Evolutionary conservation across 75 land plant species (phyloP).

Genomic region (Chamaecyparis obtusa): DNA sequence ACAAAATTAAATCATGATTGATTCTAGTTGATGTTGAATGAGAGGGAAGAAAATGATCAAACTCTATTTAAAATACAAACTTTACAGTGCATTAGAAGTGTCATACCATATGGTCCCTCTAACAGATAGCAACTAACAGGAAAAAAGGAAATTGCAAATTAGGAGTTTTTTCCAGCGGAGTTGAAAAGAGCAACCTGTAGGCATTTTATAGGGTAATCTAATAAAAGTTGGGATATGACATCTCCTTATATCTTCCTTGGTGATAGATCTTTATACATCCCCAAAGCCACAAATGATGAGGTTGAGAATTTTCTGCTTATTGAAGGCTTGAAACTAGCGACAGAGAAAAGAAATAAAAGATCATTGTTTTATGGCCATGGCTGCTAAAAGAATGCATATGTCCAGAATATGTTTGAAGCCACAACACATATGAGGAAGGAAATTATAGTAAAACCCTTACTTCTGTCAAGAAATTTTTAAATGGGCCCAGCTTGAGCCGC

Average conservation of each 20-base stretch:
- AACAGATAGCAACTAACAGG: not conserved
- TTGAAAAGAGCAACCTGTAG: too few relatives aligned
- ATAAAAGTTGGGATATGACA: too few relatives aligned
- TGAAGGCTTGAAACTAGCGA: not conserved
- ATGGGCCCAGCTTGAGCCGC: too few relatives aligned
- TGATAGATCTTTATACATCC: not conserved
- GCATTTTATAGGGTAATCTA: too few relatives aligned
- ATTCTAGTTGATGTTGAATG: not conserved
- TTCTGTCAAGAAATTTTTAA: too few relatives aligned
- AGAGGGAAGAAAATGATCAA: not conserved
- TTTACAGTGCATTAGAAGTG: not conserved
- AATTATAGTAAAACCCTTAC: too few relatives aligned
- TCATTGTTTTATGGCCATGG: not conserved
- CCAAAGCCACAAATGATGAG: not conserved
- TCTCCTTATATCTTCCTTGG: too few relatives aligned
- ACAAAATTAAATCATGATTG: not conserved
- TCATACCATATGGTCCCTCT: not conserved
- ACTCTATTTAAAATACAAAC: not conserved
- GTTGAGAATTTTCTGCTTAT: not conserved
- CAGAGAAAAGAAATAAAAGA: not conserved
- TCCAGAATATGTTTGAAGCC: too few relatives aligned
- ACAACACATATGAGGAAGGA: too few relatives aligned
- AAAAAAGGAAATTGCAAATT: too few relatives aligned
- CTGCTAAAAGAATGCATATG: too few relatives aligned
- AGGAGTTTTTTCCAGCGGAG: not conserved